Conservation (phyloP, 306 rosid genomes). For the Ammopiptanthus mongolicus region DNA sequence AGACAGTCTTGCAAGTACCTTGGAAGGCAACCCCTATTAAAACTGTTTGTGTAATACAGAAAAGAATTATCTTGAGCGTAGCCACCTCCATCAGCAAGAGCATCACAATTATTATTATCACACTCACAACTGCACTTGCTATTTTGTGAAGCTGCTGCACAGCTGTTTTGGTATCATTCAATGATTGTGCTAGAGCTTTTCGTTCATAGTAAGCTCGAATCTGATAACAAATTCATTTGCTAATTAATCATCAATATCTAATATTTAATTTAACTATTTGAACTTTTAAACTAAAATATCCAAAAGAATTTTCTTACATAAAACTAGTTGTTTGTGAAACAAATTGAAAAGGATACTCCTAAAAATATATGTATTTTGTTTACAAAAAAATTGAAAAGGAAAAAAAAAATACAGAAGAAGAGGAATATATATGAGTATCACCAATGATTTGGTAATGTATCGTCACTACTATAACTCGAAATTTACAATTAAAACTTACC, state of each 20-base stretch:
- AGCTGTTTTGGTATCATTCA: conserved; percentile 55
- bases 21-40: conserved; percentile 49
- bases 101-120: conserved; percentile 36
- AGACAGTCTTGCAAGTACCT: conserved; percentile 43
- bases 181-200: conserved; percentile 47
- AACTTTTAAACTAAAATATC: background rate
- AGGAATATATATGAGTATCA: background rate
- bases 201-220: conserved; percentile 54
- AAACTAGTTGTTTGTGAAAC: background rate
- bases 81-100: conserved; percentile 47
- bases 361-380: too few relatives aligned
- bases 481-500: conserved; percentile 26
- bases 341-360: too few relatives aligned
- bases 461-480: background rate
- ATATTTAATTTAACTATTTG: background rate
- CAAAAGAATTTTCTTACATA: background rate
- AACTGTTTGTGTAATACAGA: conserved; percentile 38
- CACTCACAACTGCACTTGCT: conserved; percentile 43
- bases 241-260: background rate
- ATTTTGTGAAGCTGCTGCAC: conserved; percentile 55
- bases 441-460: background rate
- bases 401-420: too few relatives aligned
- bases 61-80: conserved; percentile 25
- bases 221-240: conserved; percentile 15
- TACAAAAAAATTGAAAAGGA: too few relatives aligned